phyloP scores from a whole-genome alignment of 257 asterid species.

The Ligustrum vulgare region DNA sequence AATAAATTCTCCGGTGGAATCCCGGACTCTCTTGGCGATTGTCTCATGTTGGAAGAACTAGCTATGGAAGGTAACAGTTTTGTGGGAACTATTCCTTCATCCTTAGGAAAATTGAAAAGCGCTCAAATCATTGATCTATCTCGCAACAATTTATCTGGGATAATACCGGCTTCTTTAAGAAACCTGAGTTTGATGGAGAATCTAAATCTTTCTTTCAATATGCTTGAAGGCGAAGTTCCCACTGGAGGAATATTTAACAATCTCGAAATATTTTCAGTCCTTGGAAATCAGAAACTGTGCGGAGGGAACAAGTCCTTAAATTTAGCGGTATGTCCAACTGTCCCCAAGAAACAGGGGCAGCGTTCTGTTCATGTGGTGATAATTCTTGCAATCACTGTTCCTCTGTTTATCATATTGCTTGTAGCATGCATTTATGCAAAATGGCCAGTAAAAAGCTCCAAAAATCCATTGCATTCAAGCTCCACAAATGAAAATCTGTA shows the following conservation, averaged over 20 bases:
- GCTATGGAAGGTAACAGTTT: conserved; percentile 21
- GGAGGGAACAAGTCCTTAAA: conserved; percentile 24
- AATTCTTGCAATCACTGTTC: conserved; percentile 1
- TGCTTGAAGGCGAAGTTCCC: conserved; percentile 25
- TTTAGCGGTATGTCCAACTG: conserved; percentile 11
- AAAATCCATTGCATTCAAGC: neutral
- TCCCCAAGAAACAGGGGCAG: conserved; percentile 1
- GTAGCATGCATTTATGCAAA: neutral
- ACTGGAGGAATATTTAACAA: conserved; percentile 24
- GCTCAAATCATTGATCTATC: conserved; percentile 28
- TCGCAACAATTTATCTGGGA: conserved; percentile 28
- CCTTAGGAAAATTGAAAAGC: conserved; percentile 25
- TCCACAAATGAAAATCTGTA: conserved; percentile 14
- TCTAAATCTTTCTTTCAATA: conserved; percentile 33
- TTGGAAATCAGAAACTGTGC: conserved; percentile 19
- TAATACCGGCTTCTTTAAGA: conserved; percentile 23
- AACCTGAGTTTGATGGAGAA: conserved; percentile 8
- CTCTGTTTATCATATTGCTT: neutral
- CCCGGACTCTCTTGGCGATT: conserved; percentile 25
- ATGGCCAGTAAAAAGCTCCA: neutral
- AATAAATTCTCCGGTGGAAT: conserved; percentile 26
- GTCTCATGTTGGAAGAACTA: conserved; percentile 20
- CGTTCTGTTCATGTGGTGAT: conserved; percentile 4
- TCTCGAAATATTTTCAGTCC: neutral
- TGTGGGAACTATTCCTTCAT: conserved; percentile 24